Conservation (phyloP, 1,284 basidiomycete genomes). For the Lentinula novae-zelandiae region DNA sequence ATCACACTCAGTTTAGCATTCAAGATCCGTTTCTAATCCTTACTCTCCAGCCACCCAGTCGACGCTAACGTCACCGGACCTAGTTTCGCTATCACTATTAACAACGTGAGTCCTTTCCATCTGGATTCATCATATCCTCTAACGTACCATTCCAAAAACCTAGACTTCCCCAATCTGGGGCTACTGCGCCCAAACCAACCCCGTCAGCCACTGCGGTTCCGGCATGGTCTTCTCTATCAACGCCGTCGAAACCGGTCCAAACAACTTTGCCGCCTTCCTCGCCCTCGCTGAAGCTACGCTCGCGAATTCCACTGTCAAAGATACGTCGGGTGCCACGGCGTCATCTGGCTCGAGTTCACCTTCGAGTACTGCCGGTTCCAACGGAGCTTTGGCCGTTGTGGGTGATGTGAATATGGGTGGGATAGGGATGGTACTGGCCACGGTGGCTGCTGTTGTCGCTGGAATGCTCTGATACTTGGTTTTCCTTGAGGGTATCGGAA, state of each 20-base stretch:
- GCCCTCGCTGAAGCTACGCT: conserved; percentile 25
- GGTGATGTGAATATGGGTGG: neutral
- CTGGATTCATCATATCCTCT: neutral
- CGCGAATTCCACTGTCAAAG: neutral
- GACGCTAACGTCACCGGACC: conserved; percentile 30
- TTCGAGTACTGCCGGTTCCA: neutral
- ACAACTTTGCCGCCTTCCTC: conserved; percentile 43
- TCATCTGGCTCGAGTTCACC: neutral
- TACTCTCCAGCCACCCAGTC: conserved; percentile 24
- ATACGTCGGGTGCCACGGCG: neutral
- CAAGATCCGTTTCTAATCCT: neutral
- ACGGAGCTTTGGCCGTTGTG: neutral
- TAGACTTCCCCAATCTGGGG: conserved; percentile 47
- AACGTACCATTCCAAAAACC: neutral
- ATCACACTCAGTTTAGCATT: neutral
- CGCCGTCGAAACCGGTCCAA: conserved; percentile 38
- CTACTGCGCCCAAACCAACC: conserved; percentile 39
- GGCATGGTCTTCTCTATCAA: conserved; percentile 34
- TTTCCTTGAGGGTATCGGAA: too few relatives aligned
- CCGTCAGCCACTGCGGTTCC: conserved; percentile 33
- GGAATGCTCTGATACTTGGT: too few relatives aligned
- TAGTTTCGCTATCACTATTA: conserved; percentile 47
- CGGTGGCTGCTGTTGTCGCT: too few relatives aligned
- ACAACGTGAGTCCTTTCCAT: conserved; percentile 37
- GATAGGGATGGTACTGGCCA: neutral